These are phyloP conservation scores for Zymoseptoria passerinii DNA, from an alignment of 2,329 filamentous ascomycete genomes.

Conservation along the genomic window DNA sequence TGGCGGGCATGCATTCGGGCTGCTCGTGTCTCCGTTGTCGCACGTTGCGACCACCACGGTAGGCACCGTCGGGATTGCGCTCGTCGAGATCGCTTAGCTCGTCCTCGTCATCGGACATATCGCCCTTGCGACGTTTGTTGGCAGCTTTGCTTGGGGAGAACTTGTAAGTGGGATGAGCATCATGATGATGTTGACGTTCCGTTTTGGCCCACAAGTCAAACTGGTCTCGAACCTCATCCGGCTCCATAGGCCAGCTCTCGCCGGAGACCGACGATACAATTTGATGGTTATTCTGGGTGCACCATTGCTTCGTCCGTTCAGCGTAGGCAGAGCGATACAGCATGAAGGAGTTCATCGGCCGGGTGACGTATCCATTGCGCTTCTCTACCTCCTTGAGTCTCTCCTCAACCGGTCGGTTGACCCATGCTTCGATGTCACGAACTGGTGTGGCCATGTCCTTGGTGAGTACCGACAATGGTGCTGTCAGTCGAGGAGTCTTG, in stretches of 20 bases:
- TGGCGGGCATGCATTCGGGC: slow-evolving; percentile 20
- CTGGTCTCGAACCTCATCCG: slow-evolving; percentile 59
- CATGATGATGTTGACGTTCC: slow-evolving; percentile 76
- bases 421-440: slow-evolving; percentile 72
- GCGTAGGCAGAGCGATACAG: slow-evolving; percentile 90
- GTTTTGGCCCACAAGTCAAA: slow-evolving; percentile 72
- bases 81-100: slow-evolving; percentile 27
- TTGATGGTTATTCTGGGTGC: slow-evolving; percentile 84
- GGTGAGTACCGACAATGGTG: slow-evolving; percentile 64
- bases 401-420: slow-evolving; percentile 59
- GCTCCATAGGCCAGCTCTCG: slow-evolving; percentile 75
- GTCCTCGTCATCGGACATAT: slow-evolving; percentile 28
- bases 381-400: slow-evolving; percentile 61
- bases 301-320: slow-evolving; percentile 73
- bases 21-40: slow-evolving; percentile 19
- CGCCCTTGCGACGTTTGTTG: slow-evolving; percentile 42
- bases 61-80: slow-evolving; percentile 28
- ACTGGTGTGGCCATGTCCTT: slow-evolving; percentile 56
- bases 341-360: slow-evolving; percentile 98
- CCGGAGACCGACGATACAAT: slow-evolving; percentile 83
- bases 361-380: slow-evolving; percentile 70
- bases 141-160: slow-evolving; percentile 73
- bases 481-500: slow-evolving; percentile 49
- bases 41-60: slow-evolving; percentile 22
- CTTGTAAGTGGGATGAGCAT: slow-evolving; percentile 85